Base-by-base conservation (phyloP, 495 filamentous ascomycete genomes). In the Ascodesmis nigricans region DNA sequence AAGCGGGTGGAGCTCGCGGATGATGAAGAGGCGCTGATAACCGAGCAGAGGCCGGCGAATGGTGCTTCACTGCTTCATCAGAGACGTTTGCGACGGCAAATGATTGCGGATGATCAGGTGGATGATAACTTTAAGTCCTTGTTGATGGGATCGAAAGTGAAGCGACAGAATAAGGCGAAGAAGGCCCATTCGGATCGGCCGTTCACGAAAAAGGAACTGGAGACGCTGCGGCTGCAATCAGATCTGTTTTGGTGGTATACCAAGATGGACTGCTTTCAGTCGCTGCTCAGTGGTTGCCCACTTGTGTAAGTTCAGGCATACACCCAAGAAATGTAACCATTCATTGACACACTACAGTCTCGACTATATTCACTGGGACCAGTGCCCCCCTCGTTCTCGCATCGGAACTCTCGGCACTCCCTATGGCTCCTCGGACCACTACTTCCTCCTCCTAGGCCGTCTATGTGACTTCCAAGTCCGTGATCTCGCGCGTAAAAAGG, bases 181-280 rank as follows among this genome's bases (percentile, higher is more conserved):
- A 47, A 29, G 11, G 19, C 14, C 2, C 11, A 35, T 25, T 49
- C 41, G 29, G 52, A 53, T 30, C 49, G 44, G 20, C 46, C 55
- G n/a, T 69, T 74, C 26, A 68, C 69, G 2, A 61, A 67, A 13
- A 74, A 70, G 36, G 79, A 87, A 31, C 63, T 83, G 31, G 77
- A 83, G 40, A 66, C 58, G 16, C 90, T 77, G 46, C 70, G 80
- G 49, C 67, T 77, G 23, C 66, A 90, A 34, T 68, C 74, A 35
- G 87, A 97, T 55, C 59, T 97, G 19, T 91, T 76, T 57, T 97
- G 87, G 87, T 95, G 80, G 81, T 97, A 75, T 55, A 71, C 64
- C 35, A 90, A 91, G 56, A 83, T 91, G 55, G 87, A 97, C 55
- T 67, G 74, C 4, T 78, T 82, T 45, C 84, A 93, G 53, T 82